A percentile compares a stretch with the other conserved stretches of the same genome.
These are phyloP conservation scores for Pythium plurisporium DNA, from an alignment of 352 stramenopile genomes.

Conservation along the genomic window DNA sequence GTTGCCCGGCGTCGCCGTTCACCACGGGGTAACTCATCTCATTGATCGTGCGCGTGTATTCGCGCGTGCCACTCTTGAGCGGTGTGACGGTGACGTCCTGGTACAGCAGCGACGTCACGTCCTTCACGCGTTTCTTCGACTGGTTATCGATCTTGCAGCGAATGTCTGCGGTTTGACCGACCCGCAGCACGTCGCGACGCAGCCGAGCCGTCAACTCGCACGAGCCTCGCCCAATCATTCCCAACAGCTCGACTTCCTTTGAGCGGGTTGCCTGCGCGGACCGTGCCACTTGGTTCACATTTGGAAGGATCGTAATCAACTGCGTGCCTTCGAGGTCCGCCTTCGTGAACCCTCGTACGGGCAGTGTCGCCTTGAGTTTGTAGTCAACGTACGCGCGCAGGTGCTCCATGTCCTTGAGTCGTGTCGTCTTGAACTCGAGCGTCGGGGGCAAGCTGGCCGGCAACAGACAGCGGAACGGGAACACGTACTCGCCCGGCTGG, in stretches of 20 bases:
- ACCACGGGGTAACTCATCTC: not conserved
- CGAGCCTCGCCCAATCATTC: slow-evolving; percentile 1
- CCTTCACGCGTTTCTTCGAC: slow-evolving; percentile 14
- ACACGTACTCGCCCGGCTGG: slow-evolving; percentile 8
- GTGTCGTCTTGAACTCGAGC: slow-evolving; percentile 5
- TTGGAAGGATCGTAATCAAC: slow-evolving; percentile 1
- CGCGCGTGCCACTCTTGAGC: slow-evolving; percentile 4
- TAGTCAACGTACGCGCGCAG: slow-evolving; percentile 13
- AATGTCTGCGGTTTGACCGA: slow-evolving; percentile 13
- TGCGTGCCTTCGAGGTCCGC: slow-evolving; percentile 11
- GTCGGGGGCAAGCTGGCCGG: slow-evolving; percentile 3
- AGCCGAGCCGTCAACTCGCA: slow-evolving; percentile 12
- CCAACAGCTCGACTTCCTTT: slow-evolving; percentile 10
- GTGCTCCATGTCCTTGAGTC: slow-evolving; percentile 9
- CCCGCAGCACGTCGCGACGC: slow-evolving; percentile 9
- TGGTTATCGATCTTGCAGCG: slow-evolving; percentile 16
- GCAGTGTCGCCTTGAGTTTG: slow-evolving; percentile 11
- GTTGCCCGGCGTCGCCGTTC: not conserved
- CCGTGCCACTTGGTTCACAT: not conserved
- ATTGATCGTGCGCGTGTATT: slow-evolving; percentile 12
- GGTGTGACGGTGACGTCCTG: slow-evolving; percentile 17
- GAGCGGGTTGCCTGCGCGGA: not conserved
- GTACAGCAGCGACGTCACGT: slow-evolving; percentile 9
- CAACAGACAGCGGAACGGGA: slow-evolving; percentile 12
- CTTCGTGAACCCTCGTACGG: slow-evolving; percentile 1